Evolutionary conservation across 2,329 filamentous ascomycete species (phyloP).

Genomic region (Coleophoma crateriformis): DNA sequence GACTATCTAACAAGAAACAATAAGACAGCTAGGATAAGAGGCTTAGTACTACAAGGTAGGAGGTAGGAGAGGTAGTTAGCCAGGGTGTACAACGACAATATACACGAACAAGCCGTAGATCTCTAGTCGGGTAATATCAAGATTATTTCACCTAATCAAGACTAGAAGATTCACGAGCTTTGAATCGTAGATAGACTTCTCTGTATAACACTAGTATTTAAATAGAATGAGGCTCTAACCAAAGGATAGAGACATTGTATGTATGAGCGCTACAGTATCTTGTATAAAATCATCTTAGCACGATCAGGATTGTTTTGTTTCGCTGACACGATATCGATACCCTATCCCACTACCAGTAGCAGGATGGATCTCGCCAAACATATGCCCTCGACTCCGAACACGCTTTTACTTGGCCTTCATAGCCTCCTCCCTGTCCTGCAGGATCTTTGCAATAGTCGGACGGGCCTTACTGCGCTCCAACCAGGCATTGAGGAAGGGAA

Average conservation of each 20-base stretch:
- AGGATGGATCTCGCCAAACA: constrained; percentile 2
- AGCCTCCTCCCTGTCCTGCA: constrained; percentile 4
- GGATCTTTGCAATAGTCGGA: constrained; percentile 4
- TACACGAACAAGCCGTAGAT: constrained; percentile 1
- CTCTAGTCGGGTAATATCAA: neutral
- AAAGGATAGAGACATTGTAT: constrained; percentile 1
- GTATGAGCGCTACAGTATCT: constrained; percentile 1
- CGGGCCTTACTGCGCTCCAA: constrained; percentile 7
- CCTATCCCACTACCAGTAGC: constrained; percentile 1
- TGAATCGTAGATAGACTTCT: constrained; percentile 1
- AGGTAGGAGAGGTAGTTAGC: constrained; percentile 1
- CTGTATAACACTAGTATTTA: constrained; percentile 1
- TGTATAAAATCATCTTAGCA: constrained; percentile 2
- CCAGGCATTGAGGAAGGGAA: constrained; percentile 12
- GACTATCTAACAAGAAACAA: neutral
- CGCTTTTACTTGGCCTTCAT: constrained; percentile 4
- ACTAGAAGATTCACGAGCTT: constrained; percentile 1
- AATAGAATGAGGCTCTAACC: neutral
- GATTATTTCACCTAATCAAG: neutral
- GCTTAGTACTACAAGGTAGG: constrained; percentile 2
- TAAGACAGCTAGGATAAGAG: neutral
- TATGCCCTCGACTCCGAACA: neutral
- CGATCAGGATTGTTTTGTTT: constrained; percentile 1
- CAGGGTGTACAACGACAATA: constrained; percentile 2
- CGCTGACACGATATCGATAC: constrained; percentile 1